phyloP scores from a whole-genome alignment of 495 filamentous ascomycete species.

The Copromyces sp. region DNA sequence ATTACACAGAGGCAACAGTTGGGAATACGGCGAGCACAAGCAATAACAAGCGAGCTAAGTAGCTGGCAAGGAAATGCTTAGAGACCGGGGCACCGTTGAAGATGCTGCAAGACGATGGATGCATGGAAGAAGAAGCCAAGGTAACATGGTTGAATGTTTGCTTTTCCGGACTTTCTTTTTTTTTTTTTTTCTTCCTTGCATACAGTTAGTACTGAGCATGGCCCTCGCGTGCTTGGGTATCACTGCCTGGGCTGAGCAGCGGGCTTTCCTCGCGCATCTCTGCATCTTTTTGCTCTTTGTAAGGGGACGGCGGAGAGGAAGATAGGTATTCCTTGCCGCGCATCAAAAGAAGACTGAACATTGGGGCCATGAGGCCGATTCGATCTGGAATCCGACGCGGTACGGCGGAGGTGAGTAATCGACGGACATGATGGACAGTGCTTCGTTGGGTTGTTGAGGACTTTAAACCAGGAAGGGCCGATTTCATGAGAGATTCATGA shows the following conservation, averaged over 20 bases:
- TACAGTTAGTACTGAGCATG: background rate
- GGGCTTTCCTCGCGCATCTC: background rate
- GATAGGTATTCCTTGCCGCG: background rate
- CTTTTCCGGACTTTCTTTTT: background rate
- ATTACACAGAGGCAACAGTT: background rate
- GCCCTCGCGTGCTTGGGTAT: background rate
- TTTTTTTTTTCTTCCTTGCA: background rate
- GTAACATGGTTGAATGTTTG: background rate
- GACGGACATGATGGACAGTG: background rate
- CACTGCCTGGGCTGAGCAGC: background rate
- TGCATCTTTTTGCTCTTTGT: background rate
- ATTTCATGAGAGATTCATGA: background rate
- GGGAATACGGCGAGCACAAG: background rate
- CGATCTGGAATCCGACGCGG: background rate
- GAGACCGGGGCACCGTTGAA: background rate
- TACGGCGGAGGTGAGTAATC: background rate
- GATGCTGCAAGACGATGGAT: background rate
- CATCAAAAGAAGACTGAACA: background rate
- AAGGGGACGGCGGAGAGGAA: background rate
- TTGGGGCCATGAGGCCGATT: background rate
- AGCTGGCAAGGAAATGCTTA: too few relatives aligned
- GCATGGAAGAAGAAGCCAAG: background rate
- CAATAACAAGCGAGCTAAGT: background rate
- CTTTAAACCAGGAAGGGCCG: background rate
- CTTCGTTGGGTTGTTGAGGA: background rate